phyloP scores from a whole-genome alignment of 345 rosid species.

The Euphorbia peplus region DNA sequence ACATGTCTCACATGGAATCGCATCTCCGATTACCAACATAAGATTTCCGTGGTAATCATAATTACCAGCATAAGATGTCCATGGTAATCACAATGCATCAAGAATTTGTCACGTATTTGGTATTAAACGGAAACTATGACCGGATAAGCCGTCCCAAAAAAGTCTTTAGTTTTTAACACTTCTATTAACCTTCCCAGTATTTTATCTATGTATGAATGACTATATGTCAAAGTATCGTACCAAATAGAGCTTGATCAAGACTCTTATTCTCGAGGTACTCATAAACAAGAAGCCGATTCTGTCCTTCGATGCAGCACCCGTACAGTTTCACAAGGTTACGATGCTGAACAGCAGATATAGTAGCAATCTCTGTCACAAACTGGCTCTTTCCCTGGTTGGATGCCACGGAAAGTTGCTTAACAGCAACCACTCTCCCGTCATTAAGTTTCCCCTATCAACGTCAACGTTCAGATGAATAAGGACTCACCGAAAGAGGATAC shows the following conservation, averaged over 20 bases:
- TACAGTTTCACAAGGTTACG: constrained; percentile 68
- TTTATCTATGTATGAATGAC: no score
- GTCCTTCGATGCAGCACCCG: constrained; percentile 65
- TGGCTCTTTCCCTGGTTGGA: constrained; percentile 71
- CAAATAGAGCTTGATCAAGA: constrained; percentile 67
- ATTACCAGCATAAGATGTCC: no score
- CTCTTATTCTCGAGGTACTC: constrained; percentile 70
- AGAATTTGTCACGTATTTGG: no score
- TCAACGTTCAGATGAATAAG: constrained; percentile 2
- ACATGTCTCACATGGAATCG: no score
- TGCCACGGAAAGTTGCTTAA: constrained; percentile 60
- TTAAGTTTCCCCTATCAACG: constrained; percentile 35
- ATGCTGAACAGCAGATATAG: constrained; percentile 58
- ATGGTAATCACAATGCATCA: no score
- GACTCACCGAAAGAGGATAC: no score
- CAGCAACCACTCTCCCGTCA: constrained; percentile 67
- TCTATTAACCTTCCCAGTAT: no score
- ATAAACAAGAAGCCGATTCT: constrained; percentile 58
- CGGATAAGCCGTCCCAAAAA: no score
- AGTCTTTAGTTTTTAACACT: no score
- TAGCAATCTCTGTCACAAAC: constrained; percentile 69
- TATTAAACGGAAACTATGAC: no score
- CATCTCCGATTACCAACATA: no score
- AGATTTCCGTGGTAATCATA: no score
- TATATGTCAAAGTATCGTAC: constrained; percentile 24